These are phyloP conservation scores for Cryptosporidium viatorum DNA, from an alignment of 169 alveolate genomes.

Conservation along the genomic window DNA sequence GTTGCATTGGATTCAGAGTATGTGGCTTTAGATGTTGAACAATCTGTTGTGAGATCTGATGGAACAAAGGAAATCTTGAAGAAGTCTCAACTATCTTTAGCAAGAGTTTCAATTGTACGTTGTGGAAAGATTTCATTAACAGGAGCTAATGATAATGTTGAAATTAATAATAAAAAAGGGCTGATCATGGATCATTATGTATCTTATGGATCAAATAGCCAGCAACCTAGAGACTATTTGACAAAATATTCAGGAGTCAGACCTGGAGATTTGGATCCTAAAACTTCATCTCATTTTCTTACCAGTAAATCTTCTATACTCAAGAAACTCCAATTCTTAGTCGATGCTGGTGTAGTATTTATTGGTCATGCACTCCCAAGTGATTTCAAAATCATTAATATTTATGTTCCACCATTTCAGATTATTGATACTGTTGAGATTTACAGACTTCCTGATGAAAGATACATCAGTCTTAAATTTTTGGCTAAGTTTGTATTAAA, in stretches of 20 bases:
- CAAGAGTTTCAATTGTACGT: conserved; percentile 72
- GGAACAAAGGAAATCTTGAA: conserved; percentile 76
- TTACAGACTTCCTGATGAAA: conserved; percentile 82
- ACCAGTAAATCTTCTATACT: conserved; percentile 81
- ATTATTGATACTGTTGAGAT: conserved; percentile 85
- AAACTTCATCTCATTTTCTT: conserved; percentile 82
- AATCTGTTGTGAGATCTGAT: conserved; percentile 75
- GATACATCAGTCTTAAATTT: conserved; percentile 84
- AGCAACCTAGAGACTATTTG: conserved; percentile 84
- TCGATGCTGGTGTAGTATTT: conserved; percentile 81
- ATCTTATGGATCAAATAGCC: conserved; percentile 75
- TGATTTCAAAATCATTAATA: conserved; percentile 84
- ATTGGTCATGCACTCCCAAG: conserved; percentile 86
- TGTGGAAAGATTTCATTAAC: conserved; percentile 16
- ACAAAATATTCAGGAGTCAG: conserved; percentile 86
- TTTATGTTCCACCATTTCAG: conserved; percentile 82
- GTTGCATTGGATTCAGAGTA: conserved; percentile 80
- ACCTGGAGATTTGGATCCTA: conserved; percentile 85
- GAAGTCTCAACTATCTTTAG: conserved; percentile 74
- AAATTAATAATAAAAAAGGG: conserved; percentile 1
- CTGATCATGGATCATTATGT: conserved; percentile 84
- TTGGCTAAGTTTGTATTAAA: conserved; percentile 82
- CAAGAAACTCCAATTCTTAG: conserved; percentile 81
- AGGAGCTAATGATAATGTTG: conserved; percentile 1
- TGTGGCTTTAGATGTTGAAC: conserved; percentile 78